These are phyloP conservation scores for Tolypocladium ovalisporum DNA, from an alignment of 2,329 filamentous ascomycete genomes.

Conservation along the genomic window DNA sequence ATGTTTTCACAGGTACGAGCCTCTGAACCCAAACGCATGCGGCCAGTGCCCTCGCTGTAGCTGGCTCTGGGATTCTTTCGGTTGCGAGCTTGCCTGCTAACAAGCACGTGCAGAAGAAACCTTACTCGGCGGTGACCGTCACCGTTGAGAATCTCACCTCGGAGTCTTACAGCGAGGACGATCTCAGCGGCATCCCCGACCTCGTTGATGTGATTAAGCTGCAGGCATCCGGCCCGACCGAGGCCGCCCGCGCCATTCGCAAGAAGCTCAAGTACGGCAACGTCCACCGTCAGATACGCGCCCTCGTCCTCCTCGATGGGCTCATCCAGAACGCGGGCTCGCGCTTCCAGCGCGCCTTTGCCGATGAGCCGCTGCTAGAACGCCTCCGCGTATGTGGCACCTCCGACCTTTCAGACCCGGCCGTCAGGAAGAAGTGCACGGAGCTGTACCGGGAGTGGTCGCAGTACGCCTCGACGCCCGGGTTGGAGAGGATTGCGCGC, in stretches of 20 bases:
- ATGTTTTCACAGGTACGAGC: neutral
- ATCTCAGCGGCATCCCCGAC: conserved; percentile 83
- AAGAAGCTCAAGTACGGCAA: conserved; percentile 99
- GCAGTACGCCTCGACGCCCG: conserved; percentile 70
- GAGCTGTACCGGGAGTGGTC: conserved; percentile 83
- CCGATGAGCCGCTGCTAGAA: conserved; percentile 84
- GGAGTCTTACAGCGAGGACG: conserved; percentile 82
- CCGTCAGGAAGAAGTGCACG: conserved; percentile 82
- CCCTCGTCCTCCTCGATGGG: conserved; percentile 80
- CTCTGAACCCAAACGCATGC: neutral
- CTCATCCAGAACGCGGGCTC: conserved; percentile 89
- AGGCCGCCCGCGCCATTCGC: conserved; percentile 82
- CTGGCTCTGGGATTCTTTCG: neutral
- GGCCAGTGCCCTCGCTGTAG: neutral
- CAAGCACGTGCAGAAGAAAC: conserved; percentile 42
- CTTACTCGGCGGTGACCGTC: conserved; percentile 88
- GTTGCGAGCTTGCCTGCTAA: neutral
- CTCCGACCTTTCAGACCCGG: conserved; percentile 70
- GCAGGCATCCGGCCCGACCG: conserved; percentile 73
- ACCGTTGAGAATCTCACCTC: conserved; percentile 84
- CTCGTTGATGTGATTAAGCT: conserved; percentile 90
- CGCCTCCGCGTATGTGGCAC: conserved; percentile 80
- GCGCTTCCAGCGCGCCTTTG: conserved; percentile 77
- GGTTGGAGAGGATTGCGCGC: conserved; percentile 67
- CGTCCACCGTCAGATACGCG: conserved; percentile 81